Percentiles rank a stretch among this genome's conserved stretches.
Evolutionary conservation across 139 green algal genomes (phyloP).

Genomic region (Picochlorum sp.): DNA sequence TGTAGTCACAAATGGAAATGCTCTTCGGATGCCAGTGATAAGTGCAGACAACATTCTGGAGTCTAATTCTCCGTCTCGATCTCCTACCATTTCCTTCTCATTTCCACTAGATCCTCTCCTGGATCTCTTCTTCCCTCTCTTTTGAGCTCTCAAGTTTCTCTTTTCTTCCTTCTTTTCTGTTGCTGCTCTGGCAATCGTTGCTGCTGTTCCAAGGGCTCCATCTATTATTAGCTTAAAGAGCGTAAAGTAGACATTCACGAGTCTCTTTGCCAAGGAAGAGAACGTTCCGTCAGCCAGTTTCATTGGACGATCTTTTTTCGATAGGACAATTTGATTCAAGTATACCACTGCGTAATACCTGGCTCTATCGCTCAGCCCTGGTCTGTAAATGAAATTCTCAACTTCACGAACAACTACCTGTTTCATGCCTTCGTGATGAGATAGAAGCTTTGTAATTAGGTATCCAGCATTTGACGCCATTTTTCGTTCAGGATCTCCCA

Average conservation of each 20-base stretch:
- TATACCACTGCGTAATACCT: slow-evolving; percentile 82
- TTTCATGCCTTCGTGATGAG: slow-evolving; percentile 80
- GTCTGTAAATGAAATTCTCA: slow-evolving; percentile 77
- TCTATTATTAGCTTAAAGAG: slow-evolving; percentile 76
- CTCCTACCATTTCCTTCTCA: not conserved
- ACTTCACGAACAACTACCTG: slow-evolving; percentile 71
- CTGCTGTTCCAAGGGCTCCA: slow-evolving; percentile 50
- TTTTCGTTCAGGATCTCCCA: slow-evolving; percentile 79
- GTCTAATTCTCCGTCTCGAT: slow-evolving; percentile 28
- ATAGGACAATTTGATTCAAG: slow-evolving; percentile 84
- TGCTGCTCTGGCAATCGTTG: slow-evolving; percentile 4
- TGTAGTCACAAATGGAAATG: slow-evolving; percentile 78
- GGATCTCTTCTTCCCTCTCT: slow-evolving; percentile 8
- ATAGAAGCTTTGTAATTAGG: slow-evolving; percentile 67
- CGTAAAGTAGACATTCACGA: slow-evolving; percentile 86
- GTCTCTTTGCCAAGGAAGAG: slow-evolving; percentile 45
- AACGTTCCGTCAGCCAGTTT: slow-evolving; percentile 27
- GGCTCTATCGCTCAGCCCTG: slow-evolving; percentile 53
- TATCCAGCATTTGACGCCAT: slow-evolving; percentile 76
- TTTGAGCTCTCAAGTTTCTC: not conserved
- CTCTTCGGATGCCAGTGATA: slow-evolving; percentile 73
- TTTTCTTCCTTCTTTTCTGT: slow-evolving; percentile 4
- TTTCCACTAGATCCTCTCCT: slow-evolving; percentile 4
- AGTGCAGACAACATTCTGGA: slow-evolving; percentile 66
- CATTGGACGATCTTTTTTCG: slow-evolving; percentile 13